phyloP scores from a whole-genome alignment of 805 yeast species.

The Starmerella sirachaensis region DNA sequence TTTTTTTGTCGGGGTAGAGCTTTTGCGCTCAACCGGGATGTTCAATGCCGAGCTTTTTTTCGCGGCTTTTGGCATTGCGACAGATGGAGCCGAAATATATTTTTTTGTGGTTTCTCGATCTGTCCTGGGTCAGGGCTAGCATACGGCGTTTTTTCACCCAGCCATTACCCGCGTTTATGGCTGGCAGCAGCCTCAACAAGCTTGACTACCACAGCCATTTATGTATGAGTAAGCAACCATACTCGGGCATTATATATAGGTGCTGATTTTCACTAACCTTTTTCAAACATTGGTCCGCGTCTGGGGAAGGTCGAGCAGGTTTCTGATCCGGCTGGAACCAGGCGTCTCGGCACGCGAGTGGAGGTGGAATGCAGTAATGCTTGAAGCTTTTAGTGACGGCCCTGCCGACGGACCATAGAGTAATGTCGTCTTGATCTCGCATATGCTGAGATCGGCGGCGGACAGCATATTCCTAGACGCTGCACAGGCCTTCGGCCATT shows the following conservation, averaged over 20 bases:
- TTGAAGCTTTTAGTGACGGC: constrained; percentile 36
- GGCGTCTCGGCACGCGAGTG: constrained; percentile 28
- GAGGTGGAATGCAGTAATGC: constrained; percentile 26
- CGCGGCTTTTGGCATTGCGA: constrained; percentile 6
- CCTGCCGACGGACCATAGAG: constrained; percentile 96
- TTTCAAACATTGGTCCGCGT: constrained; percentile 19
- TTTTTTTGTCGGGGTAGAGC: neutral
- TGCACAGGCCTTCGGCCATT: constrained; percentile 87
- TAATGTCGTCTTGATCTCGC: constrained; percentile 36
- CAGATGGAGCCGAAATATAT: too few species aligned
- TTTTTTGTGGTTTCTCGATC: too few species aligned
- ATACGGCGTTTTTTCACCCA: too few species aligned
- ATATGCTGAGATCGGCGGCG: constrained; percentile 44
- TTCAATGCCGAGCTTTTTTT: neutral
- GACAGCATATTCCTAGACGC: constrained; percentile 99
- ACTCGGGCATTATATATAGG: too few species aligned
- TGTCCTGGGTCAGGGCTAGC: too few species aligned
- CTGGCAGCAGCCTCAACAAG: too few species aligned
- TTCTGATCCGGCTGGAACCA: constrained; percentile 14
- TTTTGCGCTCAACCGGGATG: neutral
- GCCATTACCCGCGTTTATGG: too few species aligned
- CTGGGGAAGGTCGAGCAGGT: constrained; percentile 14
- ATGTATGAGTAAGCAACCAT: too few species aligned
- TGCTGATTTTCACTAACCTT: too few species aligned
- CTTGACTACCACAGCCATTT: too few species aligned